phyloP scores from a whole-genome alignment of 352 stramenopile species.

The Phytophthora uliginosa region DNA sequence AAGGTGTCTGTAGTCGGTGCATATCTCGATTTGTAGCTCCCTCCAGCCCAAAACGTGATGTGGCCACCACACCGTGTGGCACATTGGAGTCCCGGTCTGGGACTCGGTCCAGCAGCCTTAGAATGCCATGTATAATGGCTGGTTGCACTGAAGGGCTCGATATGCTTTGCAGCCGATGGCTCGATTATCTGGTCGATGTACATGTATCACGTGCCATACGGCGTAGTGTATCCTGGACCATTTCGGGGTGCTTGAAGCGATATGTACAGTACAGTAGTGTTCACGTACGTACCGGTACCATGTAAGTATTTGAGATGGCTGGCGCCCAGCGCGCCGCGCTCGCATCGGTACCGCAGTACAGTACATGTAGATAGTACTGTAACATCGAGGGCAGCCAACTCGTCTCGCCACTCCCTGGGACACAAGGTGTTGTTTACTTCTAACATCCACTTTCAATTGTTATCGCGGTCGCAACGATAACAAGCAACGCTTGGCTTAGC shows the following conservation, averaged over 20 bases:
- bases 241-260: conserved; percentile 23
- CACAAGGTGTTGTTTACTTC: not conserved
- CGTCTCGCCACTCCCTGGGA: not conserved
- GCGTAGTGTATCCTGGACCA: conserved; percentile 20
- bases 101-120: too few relatives aligned
- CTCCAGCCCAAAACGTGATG: not conserved
- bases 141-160: too few relatives aligned
- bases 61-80: not conserved
- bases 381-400: not conserved
- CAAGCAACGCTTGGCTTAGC: not conserved
- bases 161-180: too few relatives aligned
- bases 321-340: not conserved
- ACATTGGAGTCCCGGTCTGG: too few relatives aligned
- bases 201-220: conserved; percentile 1
- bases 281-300: too few relatives aligned
- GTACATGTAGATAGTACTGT: too few relatives aligned
- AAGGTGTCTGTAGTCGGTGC: conserved; percentile 17
- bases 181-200: too few relatives aligned
- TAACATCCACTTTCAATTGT: not conserved
- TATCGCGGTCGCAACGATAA: too few relatives aligned
- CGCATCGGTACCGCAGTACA: not conserved
- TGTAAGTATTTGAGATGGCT: not conserved
- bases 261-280: too few relatives aligned
- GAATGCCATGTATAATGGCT: too few relatives aligned
- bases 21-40: not conserved